Evolutionary conservation across 441 rosid species (phyloP).

Genomic region (Raphanus hybrid): DNA sequence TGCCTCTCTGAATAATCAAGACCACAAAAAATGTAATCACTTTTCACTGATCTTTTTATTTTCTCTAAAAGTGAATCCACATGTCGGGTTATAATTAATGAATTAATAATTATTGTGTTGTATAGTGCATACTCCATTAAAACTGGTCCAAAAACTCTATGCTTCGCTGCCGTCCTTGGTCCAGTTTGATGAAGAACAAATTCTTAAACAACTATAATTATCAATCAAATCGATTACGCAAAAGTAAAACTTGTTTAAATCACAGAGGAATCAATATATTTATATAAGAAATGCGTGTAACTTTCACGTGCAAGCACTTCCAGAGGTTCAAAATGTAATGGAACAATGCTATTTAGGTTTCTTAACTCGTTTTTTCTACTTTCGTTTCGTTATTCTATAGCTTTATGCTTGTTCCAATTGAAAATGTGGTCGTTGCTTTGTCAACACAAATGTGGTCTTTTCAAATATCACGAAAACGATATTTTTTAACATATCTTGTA

Average conservation of each 20-base stretch:
- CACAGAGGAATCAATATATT: not conserved
- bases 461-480: constrained; percentile 3
- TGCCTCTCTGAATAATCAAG: constrained; percentile 13
- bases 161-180: constrained; percentile 31
- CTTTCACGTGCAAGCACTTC: constrained; percentile 33
- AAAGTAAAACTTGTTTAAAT: constrained; percentile 23
- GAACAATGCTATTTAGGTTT: constrained; percentile 21
- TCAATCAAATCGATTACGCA: constrained; percentile 2
- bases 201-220: constrained; percentile 1
- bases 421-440: constrained; percentile 13
- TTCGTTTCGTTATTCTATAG: constrained; percentile 18
- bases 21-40: not conserved
- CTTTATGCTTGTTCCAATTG: constrained; percentile 11
- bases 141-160: constrained; percentile 3
- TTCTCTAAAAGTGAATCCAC: constrained; percentile 17
- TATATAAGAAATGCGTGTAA: constrained; percentile 4
- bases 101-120: not conserved
- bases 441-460: not conserved
- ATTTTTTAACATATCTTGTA: constrained; percentile 20
- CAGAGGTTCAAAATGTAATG: not conserved
- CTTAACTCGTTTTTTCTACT: constrained; percentile 12
- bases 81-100: constrained; percentile 2
- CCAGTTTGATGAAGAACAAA: constrained; percentile 22
- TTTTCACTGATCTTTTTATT: constrained; percentile 2
- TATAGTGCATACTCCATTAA: constrained; percentile 28